Base-by-base conservation (phyloP, 1,284 basidiomycete species). In the Rhodotorula sp. region DNA sequence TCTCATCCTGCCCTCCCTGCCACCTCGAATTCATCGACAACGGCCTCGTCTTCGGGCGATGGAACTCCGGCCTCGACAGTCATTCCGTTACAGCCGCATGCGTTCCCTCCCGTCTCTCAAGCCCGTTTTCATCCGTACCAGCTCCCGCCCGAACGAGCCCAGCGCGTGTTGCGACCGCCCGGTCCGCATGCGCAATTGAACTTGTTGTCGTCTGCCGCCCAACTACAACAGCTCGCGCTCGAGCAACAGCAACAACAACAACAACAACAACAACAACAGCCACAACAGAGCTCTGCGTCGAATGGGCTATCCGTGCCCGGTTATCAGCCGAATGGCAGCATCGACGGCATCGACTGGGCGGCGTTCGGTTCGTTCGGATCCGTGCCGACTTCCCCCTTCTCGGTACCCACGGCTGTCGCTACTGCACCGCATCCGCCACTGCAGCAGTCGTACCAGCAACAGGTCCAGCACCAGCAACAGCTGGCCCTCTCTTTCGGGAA, bases 111-210 rank as follows among this genome's bases (percentile, higher is more conserved):
- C 37, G 64, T 71, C 18, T 71, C 69, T 0, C 44, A 14, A 6
- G 60, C 62, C 15, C 46, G 66, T 2, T 71, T 67, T 22, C 69
- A 71, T 37, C 69, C 66, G 15, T 71, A 67, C 42, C 62, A 65
- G 45, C 69, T 66, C 20, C 69, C 66, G 17, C 42, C 60, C 6
- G 53, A 51, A 15, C 60, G 60, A 4, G 30, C 46, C 1, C 60
- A 53, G 42, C 51, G 55, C 7, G 29, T 54, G 14, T 29, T 48
- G 3, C 45, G 46, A 2, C 60, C 51, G 10, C 65, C 51, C 12
- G 65, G 45, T 1, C 33, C n/a, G n/a, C 26, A 37, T 4, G 54
- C 54, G 1, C 65, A 55, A 6, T n/a, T 66, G 53, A 56, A 49
- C 58, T 46, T 57, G 46, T 30, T 37, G 46, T 33, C 56, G 24